Evolutionary conservation across 495 filamentous ascomycete genomes (phyloP), one percentile per base, ranked within the genome.

Genomic region (Aspergillus leporis): DNA sequence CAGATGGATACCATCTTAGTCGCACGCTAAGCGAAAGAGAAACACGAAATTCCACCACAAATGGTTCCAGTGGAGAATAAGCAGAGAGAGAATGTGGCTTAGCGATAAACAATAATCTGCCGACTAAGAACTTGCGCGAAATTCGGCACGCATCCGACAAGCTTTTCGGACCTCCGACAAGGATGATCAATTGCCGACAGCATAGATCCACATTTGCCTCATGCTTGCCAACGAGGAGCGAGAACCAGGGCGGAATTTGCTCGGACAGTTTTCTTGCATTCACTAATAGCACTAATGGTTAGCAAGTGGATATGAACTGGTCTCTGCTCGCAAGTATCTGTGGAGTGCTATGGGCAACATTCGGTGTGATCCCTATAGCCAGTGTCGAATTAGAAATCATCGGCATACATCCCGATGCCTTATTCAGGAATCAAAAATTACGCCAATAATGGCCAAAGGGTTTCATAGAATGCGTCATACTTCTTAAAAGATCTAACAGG

Each of bases 371-470:
- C 18, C 41, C 41, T 14, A 18, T 18, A 5, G 18, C 14, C 41
- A 18, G 6, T 4, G 14, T 22, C 23, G 19, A 52, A 18, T 28
- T n/a, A 49, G 30, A 10, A n/a, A 31, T 40, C 36, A 34, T 46
- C 47, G 55, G 57, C 40, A 55, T 49, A 59, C 23, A 57, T 23
- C 59, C 60, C 57, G 57, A 59, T 21, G 51, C 36, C 14, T n/a
- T 28, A 16, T 18, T 30, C 22, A 40, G 38, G 40, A 30, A 58
- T 48, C 36, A 47, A 36, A 45, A 25, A 21, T 28, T 50, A 32
- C 10, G 14, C n/a, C n/a, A n/a, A 45, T 36, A 10, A 51, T 41
- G 18, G 30, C 16, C 18, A 41, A 50, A 49, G 22, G 31, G 25
- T 31, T 46, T 52, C 16, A 14, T 10, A 23, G 14, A n/a, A 38